Evolutionary conservation across 164 flowering plant species (phyloP).

Genomic region (Piper betle): DNA sequence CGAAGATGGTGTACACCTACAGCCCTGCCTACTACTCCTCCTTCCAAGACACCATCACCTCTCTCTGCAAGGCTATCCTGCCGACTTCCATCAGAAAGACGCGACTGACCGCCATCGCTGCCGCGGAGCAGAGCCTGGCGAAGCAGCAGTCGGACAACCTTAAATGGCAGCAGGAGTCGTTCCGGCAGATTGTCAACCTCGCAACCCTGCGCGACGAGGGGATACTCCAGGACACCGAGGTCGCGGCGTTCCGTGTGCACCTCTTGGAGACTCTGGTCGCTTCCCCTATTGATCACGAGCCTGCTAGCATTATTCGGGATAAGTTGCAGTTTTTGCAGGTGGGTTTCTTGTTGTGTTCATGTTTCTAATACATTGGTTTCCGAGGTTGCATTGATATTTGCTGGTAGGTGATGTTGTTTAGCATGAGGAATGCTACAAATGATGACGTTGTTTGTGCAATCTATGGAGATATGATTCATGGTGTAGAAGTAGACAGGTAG

Average conservation of each 20-base stretch:
- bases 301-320: conserved; percentile 52
- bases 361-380: too few species aligned
- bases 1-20: conserved; percentile 42
- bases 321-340: conserved; percentile 89
- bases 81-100: conserved; percentile 72
- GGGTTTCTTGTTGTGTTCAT: background rate
- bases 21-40: conserved; percentile 83
- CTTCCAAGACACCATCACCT: conserved; percentile 72
- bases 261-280: conserved; percentile 65
- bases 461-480: too few species aligned
- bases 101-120: conserved; percentile 28
- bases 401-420: too few species aligned
- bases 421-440: too few species aligned
- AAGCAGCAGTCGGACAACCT: conserved; percentile 78
- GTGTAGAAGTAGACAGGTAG: too few species aligned
- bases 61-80: conserved; percentile 73
- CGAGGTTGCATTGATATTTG: too few species aligned
- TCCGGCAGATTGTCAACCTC: conserved; percentile 70
- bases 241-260: conserved; percentile 47
- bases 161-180: conserved; percentile 96
- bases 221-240: conserved; percentile 49
- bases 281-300: conserved; percentile 49
- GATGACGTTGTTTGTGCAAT: too few species aligned
- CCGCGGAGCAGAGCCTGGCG: conserved; percentile 52
- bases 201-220: conserved; percentile 79